These are phyloP conservation scores for Mycena filopes DNA, from an alignment of 768 basidiomycete species.

Conservation along the genomic window DNA sequence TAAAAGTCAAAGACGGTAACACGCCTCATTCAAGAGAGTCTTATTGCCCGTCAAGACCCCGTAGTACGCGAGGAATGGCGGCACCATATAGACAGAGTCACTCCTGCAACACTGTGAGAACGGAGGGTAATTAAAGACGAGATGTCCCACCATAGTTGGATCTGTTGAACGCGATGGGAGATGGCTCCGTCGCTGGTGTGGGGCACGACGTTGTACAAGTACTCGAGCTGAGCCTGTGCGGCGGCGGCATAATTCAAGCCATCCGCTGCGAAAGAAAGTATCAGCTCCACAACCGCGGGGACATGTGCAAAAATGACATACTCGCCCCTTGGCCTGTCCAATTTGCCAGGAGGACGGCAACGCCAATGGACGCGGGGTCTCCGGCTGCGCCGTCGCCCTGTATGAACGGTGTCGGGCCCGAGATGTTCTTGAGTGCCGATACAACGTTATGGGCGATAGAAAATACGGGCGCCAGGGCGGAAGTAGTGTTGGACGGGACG, in stretches of 20 bases:
- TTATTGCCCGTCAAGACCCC: conserved; percentile 69
- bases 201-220: conserved; percentile 65
- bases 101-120: conserved; percentile 56
- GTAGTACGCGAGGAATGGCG: conserved; percentile 89
- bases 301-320: conserved; percentile 3
- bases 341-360: conserved; percentile 69
- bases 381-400: conserved; percentile 69
- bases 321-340: conserved; percentile 48
- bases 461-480: conserved; percentile 64
- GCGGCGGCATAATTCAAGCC: conserved; percentile 69
- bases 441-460: conserved; percentile 63
- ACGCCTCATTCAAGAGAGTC: conserved; percentile 66
- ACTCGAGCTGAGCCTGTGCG: conserved; percentile 74
- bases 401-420: conserved; percentile 69
- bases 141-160: conserved; percentile 76
- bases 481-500: conserved; percentile 44
- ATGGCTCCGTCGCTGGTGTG: conserved; percentile 81
- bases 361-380: conserved; percentile 85
- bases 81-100: conserved; percentile 87
- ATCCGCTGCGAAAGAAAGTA: conserved; percentile 35
- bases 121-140: neutral
- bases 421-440: conserved; percentile 49
- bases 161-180: conserved; percentile 74
- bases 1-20: no score
- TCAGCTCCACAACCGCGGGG: neutral